Percentiles rank a stretch among this genome's conserved stretches.
phyloP scores from a whole-genome alignment of 768 basidiomycete genomes.

The Pleurotus eryngii region DNA sequence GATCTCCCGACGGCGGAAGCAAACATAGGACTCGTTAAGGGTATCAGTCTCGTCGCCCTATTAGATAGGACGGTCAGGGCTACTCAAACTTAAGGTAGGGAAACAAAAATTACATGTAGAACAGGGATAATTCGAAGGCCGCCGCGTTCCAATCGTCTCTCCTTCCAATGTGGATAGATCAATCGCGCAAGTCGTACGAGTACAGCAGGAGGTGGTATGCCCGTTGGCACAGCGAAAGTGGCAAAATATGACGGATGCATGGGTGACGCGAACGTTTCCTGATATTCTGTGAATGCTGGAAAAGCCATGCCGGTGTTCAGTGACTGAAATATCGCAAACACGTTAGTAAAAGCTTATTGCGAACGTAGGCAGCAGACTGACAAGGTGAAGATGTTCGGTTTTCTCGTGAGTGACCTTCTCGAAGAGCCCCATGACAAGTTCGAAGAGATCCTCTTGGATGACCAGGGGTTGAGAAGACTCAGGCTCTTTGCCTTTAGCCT shows the following conservation, averaged over 20 bases:
- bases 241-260: conserved; percentile 67
- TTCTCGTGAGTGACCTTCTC: conserved; percentile 90
- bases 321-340: conserved; percentile 40
- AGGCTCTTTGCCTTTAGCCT: conserved; percentile 83
- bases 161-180: conserved; percentile 89
- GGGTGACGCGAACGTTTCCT: conserved; percentile 59
- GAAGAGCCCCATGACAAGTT: conserved; percentile 91
- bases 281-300: conserved; percentile 71
- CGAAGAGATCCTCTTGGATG: conserved; percentile 90
- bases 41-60: conserved; percentile 89
- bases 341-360: neutral
- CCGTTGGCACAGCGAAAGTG: conserved; percentile 60
- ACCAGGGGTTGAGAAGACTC: conserved; percentile 60
- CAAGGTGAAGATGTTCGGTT: conserved; percentile 86
- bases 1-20: conserved; percentile 93
- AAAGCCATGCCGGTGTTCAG: conserved; percentile 62
- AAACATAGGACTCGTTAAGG: conserved; percentile 90
- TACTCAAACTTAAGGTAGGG: neutral
- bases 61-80: conserved; percentile 7
- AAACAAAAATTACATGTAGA: conserved; percentile 61
- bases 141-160: conserved; percentile 72
- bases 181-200: conserved; percentile 68
- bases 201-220: conserved; percentile 60
- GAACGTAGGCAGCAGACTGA: conserved; percentile 36
- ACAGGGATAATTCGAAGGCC: conserved; percentile 85